Evolutionary conservation across 257 asterid species (phyloP).

Genomic region (Cruciata laevipes): DNA sequence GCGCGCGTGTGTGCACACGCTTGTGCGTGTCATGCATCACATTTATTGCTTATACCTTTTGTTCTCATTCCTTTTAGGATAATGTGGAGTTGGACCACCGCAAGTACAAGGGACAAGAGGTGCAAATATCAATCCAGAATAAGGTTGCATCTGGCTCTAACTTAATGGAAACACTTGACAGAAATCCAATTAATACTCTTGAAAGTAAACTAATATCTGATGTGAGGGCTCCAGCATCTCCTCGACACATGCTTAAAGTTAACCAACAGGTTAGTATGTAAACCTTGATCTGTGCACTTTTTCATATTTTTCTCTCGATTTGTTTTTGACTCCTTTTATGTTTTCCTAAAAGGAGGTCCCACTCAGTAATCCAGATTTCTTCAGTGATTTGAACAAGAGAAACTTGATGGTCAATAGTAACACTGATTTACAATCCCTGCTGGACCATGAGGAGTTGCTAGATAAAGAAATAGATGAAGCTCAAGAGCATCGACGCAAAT

Average conservation of each 20-base stretch:
- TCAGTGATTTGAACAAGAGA: slow-evolving; percentile 22
- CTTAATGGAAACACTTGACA: slow-evolving; percentile 12
- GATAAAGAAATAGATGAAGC: slow-evolving; percentile 49
- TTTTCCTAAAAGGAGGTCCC: slow-evolving; percentile 14
- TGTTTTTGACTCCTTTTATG: slow-evolving; percentile 8
- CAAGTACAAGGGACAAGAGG: slow-evolving; percentile 10
- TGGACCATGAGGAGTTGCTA: slow-evolving; percentile 35
- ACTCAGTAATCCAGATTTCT: slow-evolving; percentile 12
- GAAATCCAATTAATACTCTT: slow-evolving; percentile 11
- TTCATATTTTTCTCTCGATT: background rate
- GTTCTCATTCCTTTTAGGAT: slow-evolving; percentile 7
- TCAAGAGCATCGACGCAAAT: slow-evolving; percentile 39
- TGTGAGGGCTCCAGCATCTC: slow-evolving; percentile 16
- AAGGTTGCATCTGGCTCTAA: slow-evolving; percentile 13
- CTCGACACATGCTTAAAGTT: slow-evolving; percentile 5
- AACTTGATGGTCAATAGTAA: slow-evolving; percentile 20
- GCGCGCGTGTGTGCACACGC: background rate
- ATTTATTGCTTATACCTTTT: background rate
- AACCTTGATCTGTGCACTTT: background rate
- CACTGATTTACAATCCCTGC: slow-evolving; percentile 25
- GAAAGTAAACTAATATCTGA: slow-evolving; percentile 9
- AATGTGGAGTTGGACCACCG: slow-evolving; percentile 13
- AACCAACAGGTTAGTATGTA: slow-evolving; percentile 12
- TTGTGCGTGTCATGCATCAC: no score
- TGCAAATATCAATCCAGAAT: slow-evolving; percentile 3